Conservation (phyloP, 2,329 filamentous ascomycete genomes). For the Emergomyces orientalis region DNA sequence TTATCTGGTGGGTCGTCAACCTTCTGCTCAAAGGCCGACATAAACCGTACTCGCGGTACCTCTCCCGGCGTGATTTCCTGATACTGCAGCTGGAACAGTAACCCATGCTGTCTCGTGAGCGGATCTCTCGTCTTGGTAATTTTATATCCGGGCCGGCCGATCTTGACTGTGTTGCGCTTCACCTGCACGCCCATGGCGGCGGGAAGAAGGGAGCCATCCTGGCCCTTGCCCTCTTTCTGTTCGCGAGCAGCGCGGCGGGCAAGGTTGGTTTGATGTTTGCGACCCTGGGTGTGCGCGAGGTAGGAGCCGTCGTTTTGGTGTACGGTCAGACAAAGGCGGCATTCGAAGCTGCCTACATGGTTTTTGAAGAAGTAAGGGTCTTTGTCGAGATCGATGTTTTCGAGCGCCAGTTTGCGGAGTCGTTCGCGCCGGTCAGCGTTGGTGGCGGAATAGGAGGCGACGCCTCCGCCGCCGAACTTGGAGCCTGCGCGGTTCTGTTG, state of each 20-base stretch:
- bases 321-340: constrained; percentile 89
- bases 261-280: constrained; percentile 98
- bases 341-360: constrained; percentile 96
- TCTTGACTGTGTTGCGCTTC: constrained; percentile 83
- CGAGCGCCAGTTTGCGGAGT: constrained; percentile 92
- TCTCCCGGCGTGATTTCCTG: constrained; percentile 74
- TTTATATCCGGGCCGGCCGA: constrained; percentile 91
- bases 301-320: constrained; percentile 99
- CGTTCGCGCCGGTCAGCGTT: constrained; percentile 97
- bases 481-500: constrained; percentile 83
- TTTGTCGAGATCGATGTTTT: constrained; percentile 98
- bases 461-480: constrained; percentile 95
- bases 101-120: constrained; percentile 73
- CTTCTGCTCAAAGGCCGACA: constrained; percentile 95
- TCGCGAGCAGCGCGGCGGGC: constrained; percentile 92
- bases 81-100: constrained; percentile 95
- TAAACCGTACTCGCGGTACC: constrained; percentile 80
- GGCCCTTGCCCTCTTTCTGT: constrained; percentile 70
- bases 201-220: constrained; percentile 56
- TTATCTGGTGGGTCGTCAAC: constrained; percentile 87
- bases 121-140: constrained; percentile 94
- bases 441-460: constrained; percentile 84
- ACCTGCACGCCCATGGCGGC: constrained; percentile 68
- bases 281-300: constrained; percentile 94
- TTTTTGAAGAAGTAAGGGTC: constrained; percentile 99